Evolutionary conservation across 495 filamentous ascomycete species (phyloP), one percentile per base, ranked within the genome.

Genomic region (Zalerion maritima): DNA sequence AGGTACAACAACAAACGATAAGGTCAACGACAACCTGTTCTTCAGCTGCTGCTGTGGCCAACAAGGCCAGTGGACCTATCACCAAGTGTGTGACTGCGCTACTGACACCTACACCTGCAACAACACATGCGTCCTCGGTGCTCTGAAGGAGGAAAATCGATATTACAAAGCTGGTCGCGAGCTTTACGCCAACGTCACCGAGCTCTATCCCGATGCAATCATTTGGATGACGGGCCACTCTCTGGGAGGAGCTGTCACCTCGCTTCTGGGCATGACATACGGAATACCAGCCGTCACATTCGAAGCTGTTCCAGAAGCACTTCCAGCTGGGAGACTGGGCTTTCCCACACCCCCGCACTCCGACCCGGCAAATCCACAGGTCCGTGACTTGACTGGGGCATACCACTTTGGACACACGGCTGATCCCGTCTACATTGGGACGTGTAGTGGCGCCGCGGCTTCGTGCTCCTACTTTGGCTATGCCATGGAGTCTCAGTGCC

Each of bases 31-130:
- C 49, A 97, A 97, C 46, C 68, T 97, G 6, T 91, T 87, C 49
- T 94, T 94, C 58, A 85, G 86, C 46, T 97, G 89, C 56, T 97
- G 89, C 48, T 97, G 89, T 56, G 89, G 73, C 7, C 81, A 94
- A 57, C 82, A 91, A 34, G 81, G 83, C 0, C 79, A 81, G 10
- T 78, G 72, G 55, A 69, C 83, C 14, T 94, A 83, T 78, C 72
- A 74, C 30, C 76, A 89, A 45, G 83, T 91, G 24, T 97, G 89
- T 48, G 78, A 93, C 45, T 97, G 89, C 49, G 78, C 80, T 41
- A 78, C 71, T 9, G 64, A 69, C 3, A 78, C 82, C 1, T 96
- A 81, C 40, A 78, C 74, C 6, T 94, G 85, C 55, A 94, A 94
- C 44, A 68, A 81, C 29, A 92, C 84, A 3, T 97, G 89, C 47